Conservation (phyloP, 2,329 filamentous ascomycete genomes). For the Monosporascus sp. region DNA sequence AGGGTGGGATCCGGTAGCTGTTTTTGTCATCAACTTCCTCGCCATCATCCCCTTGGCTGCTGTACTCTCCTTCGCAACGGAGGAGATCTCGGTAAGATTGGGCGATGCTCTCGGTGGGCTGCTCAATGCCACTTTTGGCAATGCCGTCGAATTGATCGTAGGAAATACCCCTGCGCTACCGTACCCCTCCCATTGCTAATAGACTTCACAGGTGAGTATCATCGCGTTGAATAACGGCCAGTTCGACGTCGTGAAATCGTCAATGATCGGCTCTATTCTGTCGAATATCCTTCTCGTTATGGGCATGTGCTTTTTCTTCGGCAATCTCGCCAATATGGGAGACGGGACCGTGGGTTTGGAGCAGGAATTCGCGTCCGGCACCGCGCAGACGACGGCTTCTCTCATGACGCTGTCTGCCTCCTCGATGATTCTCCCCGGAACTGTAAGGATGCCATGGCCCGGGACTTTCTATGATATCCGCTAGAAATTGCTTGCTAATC, state of each 20-base stretch:
- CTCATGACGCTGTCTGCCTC: constrained; percentile 72
- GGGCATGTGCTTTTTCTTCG: constrained; percentile 74
- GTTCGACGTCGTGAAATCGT: constrained; percentile 94
- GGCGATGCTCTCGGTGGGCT: constrained; percentile 70
- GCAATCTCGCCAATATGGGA: constrained; percentile 59
- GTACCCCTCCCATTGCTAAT: constrained; percentile 8
- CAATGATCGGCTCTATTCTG: constrained; percentile 92
- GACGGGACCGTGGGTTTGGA: constrained; percentile 56
- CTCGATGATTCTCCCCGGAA: constrained; percentile 73
- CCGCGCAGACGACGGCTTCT: constrained; percentile 71
- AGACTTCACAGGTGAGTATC: constrained; percentile 67
- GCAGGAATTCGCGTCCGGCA: constrained; percentile 69
- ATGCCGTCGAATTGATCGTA: constrained; percentile 75
- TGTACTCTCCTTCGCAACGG: constrained; percentile 70
- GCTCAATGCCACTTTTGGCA: constrained; percentile 73
- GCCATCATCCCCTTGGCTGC: constrained; percentile 73
- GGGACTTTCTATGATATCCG: neutral
- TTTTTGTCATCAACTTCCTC: constrained; percentile 75
- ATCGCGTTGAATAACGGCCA: constrained; percentile 80
- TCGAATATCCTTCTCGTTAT: constrained; percentile 89
- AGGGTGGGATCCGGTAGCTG: constrained; percentile 58
- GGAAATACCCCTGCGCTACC: constrained; percentile 19
- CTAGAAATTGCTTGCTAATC: neutral
- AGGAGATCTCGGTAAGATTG: constrained; percentile 67
- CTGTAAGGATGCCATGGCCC: constrained; percentile 35